A percentile compares a stretch with the other conserved stretches of the same genome.
These are phyloP conservation scores for Corymbia maculata DNA, from an alignment of 345 rosid genomes.

Conservation along the genomic window DNA sequence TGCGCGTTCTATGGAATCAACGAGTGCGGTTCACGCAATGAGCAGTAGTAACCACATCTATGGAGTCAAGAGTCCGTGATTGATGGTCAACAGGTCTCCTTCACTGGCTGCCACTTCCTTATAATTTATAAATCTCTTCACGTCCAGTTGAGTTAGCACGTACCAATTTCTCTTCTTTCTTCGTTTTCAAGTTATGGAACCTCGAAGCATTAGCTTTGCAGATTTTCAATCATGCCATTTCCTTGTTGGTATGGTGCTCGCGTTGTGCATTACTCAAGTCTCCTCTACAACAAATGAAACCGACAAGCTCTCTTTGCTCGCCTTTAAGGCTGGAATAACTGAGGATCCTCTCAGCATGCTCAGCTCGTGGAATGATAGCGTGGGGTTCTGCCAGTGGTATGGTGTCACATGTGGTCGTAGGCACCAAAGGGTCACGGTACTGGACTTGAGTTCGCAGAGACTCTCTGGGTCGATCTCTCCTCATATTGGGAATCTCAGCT, in stretches of 20 bases:
- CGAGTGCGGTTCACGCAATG: not conserved
- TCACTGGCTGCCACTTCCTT: not conserved
- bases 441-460: not conserved
- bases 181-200: not conserved
- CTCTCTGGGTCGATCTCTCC: not conserved
- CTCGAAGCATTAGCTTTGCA: not conserved
- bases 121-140: not conserved
- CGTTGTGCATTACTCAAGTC: not conserved
- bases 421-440: not conserved
- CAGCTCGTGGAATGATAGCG: not conserved
- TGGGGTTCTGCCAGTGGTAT: not conserved
- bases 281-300: not conserved
- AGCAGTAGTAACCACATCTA: not conserved
- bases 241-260: not conserved
- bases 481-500: not conserved
- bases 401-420: not conserved
- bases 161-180: not conserved
- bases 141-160: not conserved
- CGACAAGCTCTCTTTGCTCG: not conserved
- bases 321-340: not conserved
- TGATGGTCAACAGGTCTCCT: not conserved
- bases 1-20: not conserved
- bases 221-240: not conserved
- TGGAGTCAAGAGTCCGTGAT: not conserved
- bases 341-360: not conserved